phyloP scores from a whole-genome alignment of 208 protist genomes.

The Vickermania ingenoplastis region DNA sequence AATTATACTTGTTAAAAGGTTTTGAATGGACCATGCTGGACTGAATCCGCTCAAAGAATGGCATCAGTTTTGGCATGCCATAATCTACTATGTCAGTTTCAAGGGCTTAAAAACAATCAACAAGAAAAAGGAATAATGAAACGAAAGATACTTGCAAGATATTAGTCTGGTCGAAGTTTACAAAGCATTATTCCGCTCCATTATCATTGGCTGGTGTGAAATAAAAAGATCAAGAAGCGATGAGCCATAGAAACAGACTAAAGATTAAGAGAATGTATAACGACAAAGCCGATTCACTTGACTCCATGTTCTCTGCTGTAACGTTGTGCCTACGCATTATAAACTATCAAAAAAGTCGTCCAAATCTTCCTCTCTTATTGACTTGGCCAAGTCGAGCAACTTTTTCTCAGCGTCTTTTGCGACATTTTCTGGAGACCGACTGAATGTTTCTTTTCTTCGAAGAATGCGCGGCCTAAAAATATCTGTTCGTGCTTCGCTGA shows the following conservation, averaged over 20 bases:
- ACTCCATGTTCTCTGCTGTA: too few species aligned
- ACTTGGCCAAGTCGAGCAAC: constrained; percentile 16
- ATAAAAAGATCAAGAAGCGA: not conserved
- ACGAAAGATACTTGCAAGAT: not conserved
- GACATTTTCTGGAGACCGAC: constrained; percentile 2
- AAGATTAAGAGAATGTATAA: constrained; percentile 15
- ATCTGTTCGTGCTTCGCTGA: constrained; percentile 3
- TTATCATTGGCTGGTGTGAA: not conserved
- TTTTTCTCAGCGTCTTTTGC: constrained; percentile 38
- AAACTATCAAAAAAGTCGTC: constrained; percentile 55
- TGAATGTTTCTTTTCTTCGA: constrained; percentile 3
- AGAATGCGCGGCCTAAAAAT: constrained; percentile 18
- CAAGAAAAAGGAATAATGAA: not conserved
- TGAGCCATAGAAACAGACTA: constrained; percentile 3
- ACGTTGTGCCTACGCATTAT: constrained; percentile 2
- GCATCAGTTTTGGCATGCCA: not conserved
- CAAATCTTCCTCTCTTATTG: constrained; percentile 22
- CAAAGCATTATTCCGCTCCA: not conserved
- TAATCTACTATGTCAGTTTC: not conserved
- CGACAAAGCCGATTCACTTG: constrained; percentile 9
- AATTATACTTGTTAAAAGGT: not conserved
- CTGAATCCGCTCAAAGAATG: not conserved
- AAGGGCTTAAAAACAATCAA: not conserved
- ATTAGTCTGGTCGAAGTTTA: not conserved
- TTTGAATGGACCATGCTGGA: not conserved